These are phyloP conservation scores for Pyrus pyrifolia DNA, from an alignment of 306 rosid species.

Conservation along the genomic window DNA sequence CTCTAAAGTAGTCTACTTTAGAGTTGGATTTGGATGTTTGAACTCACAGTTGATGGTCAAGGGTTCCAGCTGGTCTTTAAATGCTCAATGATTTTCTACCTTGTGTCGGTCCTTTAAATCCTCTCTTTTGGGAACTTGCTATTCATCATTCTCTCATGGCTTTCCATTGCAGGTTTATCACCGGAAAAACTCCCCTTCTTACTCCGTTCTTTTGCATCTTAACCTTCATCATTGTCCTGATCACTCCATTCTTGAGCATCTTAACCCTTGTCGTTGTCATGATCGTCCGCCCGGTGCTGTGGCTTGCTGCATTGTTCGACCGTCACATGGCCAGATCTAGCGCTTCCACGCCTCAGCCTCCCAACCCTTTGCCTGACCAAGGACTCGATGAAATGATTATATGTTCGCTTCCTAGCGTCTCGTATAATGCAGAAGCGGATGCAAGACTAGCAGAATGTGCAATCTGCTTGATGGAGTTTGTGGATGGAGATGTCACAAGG, in stretches of 20 bases:
- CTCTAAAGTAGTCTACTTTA: neutral
- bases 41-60: neutral
- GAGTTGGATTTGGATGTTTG: slow-evolving; percentile 6
- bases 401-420: neutral
- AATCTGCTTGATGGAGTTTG: slow-evolving; percentile 26
- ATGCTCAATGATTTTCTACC: neutral
- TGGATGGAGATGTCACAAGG: slow-evolving; percentile 14
- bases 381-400: slow-evolving; percentile 1
- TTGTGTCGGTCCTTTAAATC: neutral
- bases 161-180: neutral
- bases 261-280: neutral
- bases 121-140: neutral
- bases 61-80: neutral
- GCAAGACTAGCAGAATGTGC: slow-evolving; percentile 15
- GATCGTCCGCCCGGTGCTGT: neutral
- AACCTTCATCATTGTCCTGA: neutral
- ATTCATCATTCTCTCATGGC: slow-evolving; percentile 1
- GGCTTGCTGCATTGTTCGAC: slow-evolving; percentile 6
- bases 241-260: neutral
- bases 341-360: neutral
- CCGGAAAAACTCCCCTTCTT: neutral
- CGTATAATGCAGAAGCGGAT: neutral
- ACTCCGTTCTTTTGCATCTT: neutral
- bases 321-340: neutral
- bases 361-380: neutral